Evolutionary conservation across 495 filamentous ascomycete genomes (phyloP), one percentile per base, ranked within the genome.

Genomic region (Aspergillus taichungensis): DNA sequence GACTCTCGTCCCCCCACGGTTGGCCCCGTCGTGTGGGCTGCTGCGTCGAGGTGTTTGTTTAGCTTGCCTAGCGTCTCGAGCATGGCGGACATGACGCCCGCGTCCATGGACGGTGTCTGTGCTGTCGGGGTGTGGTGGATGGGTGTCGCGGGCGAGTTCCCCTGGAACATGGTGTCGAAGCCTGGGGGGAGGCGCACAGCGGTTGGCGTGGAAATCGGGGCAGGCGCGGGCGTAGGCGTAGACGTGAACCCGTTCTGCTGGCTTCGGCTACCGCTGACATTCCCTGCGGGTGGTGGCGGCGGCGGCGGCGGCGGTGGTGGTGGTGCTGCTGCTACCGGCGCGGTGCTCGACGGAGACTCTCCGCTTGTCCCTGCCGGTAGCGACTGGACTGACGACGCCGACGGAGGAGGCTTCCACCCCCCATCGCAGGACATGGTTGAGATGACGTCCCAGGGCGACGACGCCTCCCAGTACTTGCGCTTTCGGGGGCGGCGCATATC

Each of bases 401-500:
- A 1, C 18, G 18, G 18, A 1, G 18, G 18, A 24, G 18, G 18
- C 18, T 24, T 24, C 18, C 18, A 24, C 18, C 18, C 18, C 18
- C 18, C 18, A 24, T 24, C 18, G 18, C 18, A 24, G 4, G 18
- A 24, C 18, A 24, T 24, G 1, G 18, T 24, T 4, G 18, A 24
- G 18, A 24, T 24, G 18, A 24, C 18, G 4, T 24, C 18, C 18
- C 18, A 24, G 4, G 18, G 18, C 18, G 18, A 24, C 18, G 18
- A 24, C 18, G 18, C 18, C 18, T 24, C 18, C 13, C 49, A 47
- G 34, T 54, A 49, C 38, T 65, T 65, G 28, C 60, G 49, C 51
- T 67, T 63, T 46, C 75, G 47, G 50, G 66, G 47, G 59, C 58
- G 45, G 50, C 69, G 49, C 46, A 69, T 46, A 49, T 75, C 60